A percentile compares a stretch with the other conserved stretches of the same genome.
Evolutionary conservation across 306 rosid genomes (phyloP).

Genomic region (Prunus mongolica): DNA sequence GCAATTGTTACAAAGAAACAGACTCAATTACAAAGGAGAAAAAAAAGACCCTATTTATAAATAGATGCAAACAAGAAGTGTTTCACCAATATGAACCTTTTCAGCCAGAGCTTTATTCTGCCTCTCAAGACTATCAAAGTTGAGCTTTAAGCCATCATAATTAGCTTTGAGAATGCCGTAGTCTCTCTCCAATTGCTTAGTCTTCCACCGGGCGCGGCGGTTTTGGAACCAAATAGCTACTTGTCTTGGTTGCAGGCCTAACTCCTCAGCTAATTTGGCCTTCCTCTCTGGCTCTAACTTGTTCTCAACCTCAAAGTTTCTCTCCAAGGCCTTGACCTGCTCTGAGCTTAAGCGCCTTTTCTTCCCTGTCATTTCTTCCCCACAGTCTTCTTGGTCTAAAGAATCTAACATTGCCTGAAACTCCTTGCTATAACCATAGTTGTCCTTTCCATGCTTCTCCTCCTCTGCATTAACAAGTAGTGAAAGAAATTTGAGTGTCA

Average conservation of each 20-base stretch:
- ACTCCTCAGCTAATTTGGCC: constrained; percentile 52
- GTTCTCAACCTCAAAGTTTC: constrained; percentile 62
- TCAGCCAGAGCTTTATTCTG: constrained; percentile 41
- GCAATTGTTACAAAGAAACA: constrained; percentile 2
- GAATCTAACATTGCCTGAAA: constrained; percentile 70
- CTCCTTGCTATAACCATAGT: constrained; percentile 53
- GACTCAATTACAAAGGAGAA: neutral
- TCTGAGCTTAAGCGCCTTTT: constrained; percentile 52
- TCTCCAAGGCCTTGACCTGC: constrained; percentile 71
- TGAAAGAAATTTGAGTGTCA: neutral
- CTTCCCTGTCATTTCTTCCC: constrained; percentile 48
- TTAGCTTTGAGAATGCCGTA: constrained; percentile 50
- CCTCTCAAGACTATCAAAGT: constrained; percentile 43
- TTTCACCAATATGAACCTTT: constrained; percentile 29
- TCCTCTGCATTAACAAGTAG: constrained; percentile 25
- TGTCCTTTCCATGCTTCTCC: constrained; percentile 8
- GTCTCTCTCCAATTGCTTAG: constrained; percentile 74
- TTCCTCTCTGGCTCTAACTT: constrained; percentile 76
- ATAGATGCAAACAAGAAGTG: neutral
- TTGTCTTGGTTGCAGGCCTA: constrained; percentile 69
- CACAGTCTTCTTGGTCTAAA: constrained; percentile 58
- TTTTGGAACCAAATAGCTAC: constrained; percentile 89
- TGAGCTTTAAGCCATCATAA: constrained; percentile 50
- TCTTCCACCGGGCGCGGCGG: constrained; percentile 78
- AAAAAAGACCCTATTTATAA: neutral